Percentiles rank a stretch among this genome's conserved stretches.
Evolutionary conservation across 306 rosid genomes (phyloP).

Genomic region (Cicer yamashitae): DNA sequence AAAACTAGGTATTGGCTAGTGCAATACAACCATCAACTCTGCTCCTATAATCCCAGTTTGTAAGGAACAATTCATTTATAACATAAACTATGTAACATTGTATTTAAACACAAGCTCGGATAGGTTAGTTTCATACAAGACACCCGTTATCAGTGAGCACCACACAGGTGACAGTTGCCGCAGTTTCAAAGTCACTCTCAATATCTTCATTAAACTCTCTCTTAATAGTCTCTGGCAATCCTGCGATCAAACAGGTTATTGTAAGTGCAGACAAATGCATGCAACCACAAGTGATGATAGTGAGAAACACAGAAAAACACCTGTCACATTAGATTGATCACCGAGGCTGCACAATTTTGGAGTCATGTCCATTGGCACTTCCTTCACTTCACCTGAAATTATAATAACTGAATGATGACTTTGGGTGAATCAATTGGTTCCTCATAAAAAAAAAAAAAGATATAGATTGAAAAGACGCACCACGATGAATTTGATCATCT

Average conservation of each 20-base stretch:
- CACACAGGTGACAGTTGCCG: neutral
- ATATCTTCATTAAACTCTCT: conserved; percentile 11
- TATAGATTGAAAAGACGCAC: neutral
- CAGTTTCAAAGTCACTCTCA: neutral
- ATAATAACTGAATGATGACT: conserved; percentile 16
- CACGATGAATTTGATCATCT: conserved; percentile 12
- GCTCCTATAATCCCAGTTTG: neutral
- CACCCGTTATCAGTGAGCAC: neutral
- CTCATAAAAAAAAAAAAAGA: neutral
- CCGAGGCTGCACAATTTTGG: conserved; percentile 33
- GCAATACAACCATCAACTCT: neutral
- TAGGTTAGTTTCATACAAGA: conserved; percentile 1
- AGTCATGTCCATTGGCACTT: neutral
- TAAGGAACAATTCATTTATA: neutral
- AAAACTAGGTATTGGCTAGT: neutral
- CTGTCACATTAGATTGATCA: conserved; percentile 36
- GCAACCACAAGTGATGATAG: conserved; percentile 1
- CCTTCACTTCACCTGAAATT: conserved; percentile 46
- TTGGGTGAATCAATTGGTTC: conserved; percentile 28
- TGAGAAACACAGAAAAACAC: conserved; percentile 26
- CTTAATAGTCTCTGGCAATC: conserved; percentile 31
- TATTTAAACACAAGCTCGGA: neutral
- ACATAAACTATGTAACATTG: neutral
- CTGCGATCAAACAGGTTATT: conserved; percentile 45
- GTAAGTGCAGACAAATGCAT: neutral